Percentiles rank a stretch among this genome's conserved stretches.
These are phyloP conservation scores for Apiospora koreana DNA, from an alignment of 2,329 filamentous ascomycete species.

Conservation along the genomic window DNA sequence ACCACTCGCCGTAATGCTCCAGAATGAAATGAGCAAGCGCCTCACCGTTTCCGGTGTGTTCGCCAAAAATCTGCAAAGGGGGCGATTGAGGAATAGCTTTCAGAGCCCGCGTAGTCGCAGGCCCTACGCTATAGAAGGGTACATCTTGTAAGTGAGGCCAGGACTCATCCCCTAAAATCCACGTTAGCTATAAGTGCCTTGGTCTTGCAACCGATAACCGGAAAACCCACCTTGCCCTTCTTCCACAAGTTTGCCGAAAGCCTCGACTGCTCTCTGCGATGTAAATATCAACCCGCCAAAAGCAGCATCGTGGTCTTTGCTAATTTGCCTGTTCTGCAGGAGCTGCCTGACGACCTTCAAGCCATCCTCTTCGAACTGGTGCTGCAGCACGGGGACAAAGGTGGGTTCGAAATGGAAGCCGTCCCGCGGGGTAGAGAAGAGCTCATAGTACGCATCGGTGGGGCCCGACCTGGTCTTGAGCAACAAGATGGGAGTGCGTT, in stretches of 20 bases:
- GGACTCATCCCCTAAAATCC: conserved; percentile 28
- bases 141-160: conserved; percentile 60
- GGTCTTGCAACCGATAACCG: background rate
- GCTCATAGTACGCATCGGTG: conserved; percentile 70
- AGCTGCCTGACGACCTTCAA: conserved; percentile 53
- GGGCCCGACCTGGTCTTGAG: conserved; percentile 78
- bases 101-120: conserved; percentile 77
- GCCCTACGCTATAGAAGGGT: conserved; percentile 76
- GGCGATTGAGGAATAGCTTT: conserved; percentile 52
- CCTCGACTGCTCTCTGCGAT: conserved; percentile 81
- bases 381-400: conserved; percentile 78
- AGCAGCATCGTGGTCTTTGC: conserved; percentile 33
- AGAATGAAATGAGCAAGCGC: conserved; percentile 77
- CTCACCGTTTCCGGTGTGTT: conserved; percentile 83
- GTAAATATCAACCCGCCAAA: conserved; percentile 85
- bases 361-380: conserved; percentile 63
- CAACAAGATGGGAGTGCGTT: conserved; percentile 61
- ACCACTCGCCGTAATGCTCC: conserved; percentile 67
- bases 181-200: conserved; percentile 11
- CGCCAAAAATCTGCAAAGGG: conserved; percentile 68
- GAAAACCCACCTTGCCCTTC: conserved; percentile 30
- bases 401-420: conserved; percentile 57
- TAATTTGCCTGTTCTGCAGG: conserved; percentile 47
- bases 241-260: conserved; percentile 65
- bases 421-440: conserved; percentile 52